Evolutionary conservation across 768 basidiomycete species (phyloP).

Genomic region (Galerina sulciceps): DNA sequence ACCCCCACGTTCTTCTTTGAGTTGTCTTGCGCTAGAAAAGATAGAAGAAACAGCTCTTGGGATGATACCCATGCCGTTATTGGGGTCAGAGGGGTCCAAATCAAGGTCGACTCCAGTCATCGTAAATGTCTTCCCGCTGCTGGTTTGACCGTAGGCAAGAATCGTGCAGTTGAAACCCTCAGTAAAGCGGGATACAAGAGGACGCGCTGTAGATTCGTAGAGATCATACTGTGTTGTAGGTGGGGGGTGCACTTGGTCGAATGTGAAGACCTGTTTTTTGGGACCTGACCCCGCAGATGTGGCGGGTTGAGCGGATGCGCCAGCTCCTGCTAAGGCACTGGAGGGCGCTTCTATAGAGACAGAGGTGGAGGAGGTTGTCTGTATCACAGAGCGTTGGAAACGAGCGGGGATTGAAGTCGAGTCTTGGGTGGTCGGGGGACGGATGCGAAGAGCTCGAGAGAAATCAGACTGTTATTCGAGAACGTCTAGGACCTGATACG

Average conservation of each 20-base stretch:
- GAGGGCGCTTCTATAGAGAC: slow-evolving; percentile 82
- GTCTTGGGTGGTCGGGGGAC: slow-evolving; percentile 87
- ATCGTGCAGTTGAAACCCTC: slow-evolving; percentile 98
- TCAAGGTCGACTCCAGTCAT: slow-evolving; percentile 97
- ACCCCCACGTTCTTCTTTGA: slow-evolving; percentile 75
- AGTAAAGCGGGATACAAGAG: slow-evolving; percentile 84
- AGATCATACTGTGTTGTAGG: slow-evolving; percentile 83
- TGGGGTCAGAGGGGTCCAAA: slow-evolving; percentile 79
- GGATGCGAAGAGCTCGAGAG: slow-evolving; percentile 78
- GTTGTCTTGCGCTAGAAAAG: slow-evolving; percentile 76
- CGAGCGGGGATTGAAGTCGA: slow-evolving; percentile 86
- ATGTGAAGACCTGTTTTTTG: slow-evolving; percentile 88
- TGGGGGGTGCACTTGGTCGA: slow-evolving; percentile 94
- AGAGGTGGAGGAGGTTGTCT: slow-evolving; percentile 71
- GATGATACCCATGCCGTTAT: slow-evolving; percentile 92
- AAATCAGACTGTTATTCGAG: slow-evolving; percentile 20
- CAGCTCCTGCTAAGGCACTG: slow-evolving; percentile 50
- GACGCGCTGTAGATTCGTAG: slow-evolving; percentile 83
- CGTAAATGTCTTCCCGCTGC: slow-evolving; percentile 95
- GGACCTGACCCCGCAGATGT: slow-evolving; percentile 47
- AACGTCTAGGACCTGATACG: slow-evolving; percentile 37
- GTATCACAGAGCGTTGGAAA: slow-evolving; percentile 90
- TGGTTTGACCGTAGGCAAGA: slow-evolving; percentile 97
- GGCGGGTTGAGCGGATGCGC: slow-evolving; percentile 53
- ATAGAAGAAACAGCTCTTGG: slow-evolving; percentile 91